These are phyloP conservation scores for Chrysoporthe puriensis DNA, from an alignment of 2,329 filamentous ascomycete genomes.

Conservation along the genomic window DNA sequence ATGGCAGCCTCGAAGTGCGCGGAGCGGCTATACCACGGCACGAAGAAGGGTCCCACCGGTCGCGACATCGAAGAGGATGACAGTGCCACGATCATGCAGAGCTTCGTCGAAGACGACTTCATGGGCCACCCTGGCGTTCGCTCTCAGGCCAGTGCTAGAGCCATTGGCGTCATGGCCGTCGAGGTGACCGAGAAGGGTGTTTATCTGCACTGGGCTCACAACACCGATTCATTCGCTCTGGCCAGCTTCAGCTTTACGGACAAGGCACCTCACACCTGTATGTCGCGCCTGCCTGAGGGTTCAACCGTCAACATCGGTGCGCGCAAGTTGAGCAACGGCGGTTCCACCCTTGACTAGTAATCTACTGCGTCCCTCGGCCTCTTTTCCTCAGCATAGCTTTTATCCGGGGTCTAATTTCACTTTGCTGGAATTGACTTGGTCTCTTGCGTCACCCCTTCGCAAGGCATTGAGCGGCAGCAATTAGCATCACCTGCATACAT, in stretches of 20 bases:
- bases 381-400: neutral
- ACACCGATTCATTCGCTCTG: conserved; percentile 86
- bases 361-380: neutral
- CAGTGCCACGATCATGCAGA: conserved; percentile 72
- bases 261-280: conserved; percentile 74
- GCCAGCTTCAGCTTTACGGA: conserved; percentile 87
- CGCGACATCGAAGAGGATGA: conserved; percentile 62
- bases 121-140: conserved; percentile 87
- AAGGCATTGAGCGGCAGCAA: neutral
- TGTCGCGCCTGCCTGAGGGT: conserved; percentile 72
- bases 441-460: neutral
- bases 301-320: conserved; percentile 60
- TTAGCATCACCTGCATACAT: neutral
- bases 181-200: conserved; percentile 80
- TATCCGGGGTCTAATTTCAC: neutral
- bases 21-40: conserved; percentile 77
- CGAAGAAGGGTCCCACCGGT: conserved; percentile 63
- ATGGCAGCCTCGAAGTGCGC: conserved; percentile 88
- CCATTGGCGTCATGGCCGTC: conserved; percentile 87
- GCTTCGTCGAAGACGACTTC: conserved; percentile 86
- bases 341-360: neutral
- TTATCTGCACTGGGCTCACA: conserved; percentile 92
- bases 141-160: conserved; percentile 78
- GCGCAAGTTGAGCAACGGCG: conserved; percentile 46
- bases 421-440: neutral